These are phyloP conservation scores for Pachysandra terminalis DNA, from an alignment of 164 flowering plant species.

Conservation along the genomic window DNA sequence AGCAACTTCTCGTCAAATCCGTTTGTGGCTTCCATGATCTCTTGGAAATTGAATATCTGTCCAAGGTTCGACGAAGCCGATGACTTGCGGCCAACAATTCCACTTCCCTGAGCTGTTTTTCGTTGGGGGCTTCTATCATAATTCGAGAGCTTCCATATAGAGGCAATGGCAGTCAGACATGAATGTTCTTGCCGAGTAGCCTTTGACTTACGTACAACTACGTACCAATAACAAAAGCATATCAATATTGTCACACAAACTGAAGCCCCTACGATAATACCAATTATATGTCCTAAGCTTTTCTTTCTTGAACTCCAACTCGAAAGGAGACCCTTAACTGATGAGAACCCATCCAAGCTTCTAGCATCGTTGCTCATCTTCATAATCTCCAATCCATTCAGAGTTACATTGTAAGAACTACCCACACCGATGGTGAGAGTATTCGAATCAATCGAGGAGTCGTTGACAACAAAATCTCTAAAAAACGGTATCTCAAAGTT, in stretches of 20 bases:
- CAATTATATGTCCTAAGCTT: constrained; percentile 14
- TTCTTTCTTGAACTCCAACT: constrained; percentile 5
- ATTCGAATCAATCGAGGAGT: constrained; percentile 9
- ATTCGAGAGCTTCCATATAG: constrained; percentile 20
- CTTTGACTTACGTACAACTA: constrained; percentile 13
- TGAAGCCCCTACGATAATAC: constrained; percentile 8
- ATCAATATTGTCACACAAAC: constrained; percentile 2
- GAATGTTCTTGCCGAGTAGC: constrained; percentile 9
- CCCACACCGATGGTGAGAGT: constrained; percentile 17
- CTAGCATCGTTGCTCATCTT: constrained; percentile 21
- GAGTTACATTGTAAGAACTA: constrained; percentile 14
- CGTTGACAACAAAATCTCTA: constrained; percentile 15
- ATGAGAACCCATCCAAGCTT: constrained; percentile 21
- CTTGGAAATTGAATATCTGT: constrained; percentile 25
- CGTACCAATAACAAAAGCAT: constrained; percentile 14
- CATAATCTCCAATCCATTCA: constrained; percentile 27
- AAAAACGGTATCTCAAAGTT: constrained; percentile 16
- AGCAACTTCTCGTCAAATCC: constrained; percentile 19
- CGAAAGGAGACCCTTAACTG: constrained; percentile 17
- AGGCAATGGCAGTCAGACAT: constrained; percentile 14
- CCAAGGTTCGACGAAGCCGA: constrained; percentile 15
- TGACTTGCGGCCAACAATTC: constrained; percentile 20
- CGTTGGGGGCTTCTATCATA: constrained; percentile 14
- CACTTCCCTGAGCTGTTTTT: constrained; percentile 20
- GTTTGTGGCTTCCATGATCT: constrained; percentile 24